Conservation (phyloP, 805 yeast species). For the Phaffomyces thermotolerans region DNA sequence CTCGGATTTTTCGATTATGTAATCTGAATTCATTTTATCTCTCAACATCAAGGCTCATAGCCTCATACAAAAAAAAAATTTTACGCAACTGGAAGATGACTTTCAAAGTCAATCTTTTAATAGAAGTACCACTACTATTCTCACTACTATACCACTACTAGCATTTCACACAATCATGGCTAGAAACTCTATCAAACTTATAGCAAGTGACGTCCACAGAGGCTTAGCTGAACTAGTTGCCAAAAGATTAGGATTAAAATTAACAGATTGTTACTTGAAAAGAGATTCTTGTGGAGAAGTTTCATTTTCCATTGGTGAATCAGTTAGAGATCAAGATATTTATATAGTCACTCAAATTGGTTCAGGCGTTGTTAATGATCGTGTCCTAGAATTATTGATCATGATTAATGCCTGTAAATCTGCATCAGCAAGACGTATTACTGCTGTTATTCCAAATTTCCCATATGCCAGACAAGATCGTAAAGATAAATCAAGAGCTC, state of each 20-base stretch:
- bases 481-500: constrained; percentile 80
- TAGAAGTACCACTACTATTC: no score
- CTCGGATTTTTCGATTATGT: no score
- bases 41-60: no score
- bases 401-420: constrained; percentile 80
- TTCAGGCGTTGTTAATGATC: constrained; percentile 70
- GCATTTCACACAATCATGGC: constrained; percentile 35
- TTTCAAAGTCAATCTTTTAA: no score
- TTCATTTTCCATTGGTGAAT: constrained; percentile 70
- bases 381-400: constrained; percentile 64
- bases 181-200: constrained; percentile 59
- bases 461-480: constrained; percentile 88
- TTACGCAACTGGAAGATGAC: not conserved
- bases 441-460: constrained; percentile 76
- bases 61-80: no score
- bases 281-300: constrained; percentile 70
- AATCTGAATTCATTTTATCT: no score
- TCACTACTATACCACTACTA: not conserved
- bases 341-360: constrained; percentile 76
- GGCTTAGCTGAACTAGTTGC: constrained; percentile 67
- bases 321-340: constrained; percentile 80
- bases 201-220: constrained; percentile 63
- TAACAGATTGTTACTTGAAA: constrained; percentile 57
- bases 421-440: constrained; percentile 76
- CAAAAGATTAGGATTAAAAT: constrained; percentile 47